Percentiles rank a stretch among this genome's conserved stretches.
These are phyloP conservation scores for Daphne laureola DNA, from an alignment of 441 rosid genomes.

Conservation along the genomic window DNA sequence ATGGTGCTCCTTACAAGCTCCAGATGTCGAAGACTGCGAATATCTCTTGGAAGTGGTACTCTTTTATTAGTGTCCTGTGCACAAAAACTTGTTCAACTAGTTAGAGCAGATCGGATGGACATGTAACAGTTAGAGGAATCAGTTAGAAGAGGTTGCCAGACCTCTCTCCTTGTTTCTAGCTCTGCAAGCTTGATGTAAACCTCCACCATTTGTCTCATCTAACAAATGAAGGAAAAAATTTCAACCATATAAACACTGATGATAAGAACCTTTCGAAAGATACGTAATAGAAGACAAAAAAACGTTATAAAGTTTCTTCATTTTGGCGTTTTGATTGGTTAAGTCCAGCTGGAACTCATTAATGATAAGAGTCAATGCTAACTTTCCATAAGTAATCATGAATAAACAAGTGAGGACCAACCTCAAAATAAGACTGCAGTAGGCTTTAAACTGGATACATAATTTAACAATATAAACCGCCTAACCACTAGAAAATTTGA, in stretches of 20 bases:
- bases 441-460: too few species aligned
- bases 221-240: slow-evolving; percentile 8
- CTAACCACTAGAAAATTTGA: too few species aligned
- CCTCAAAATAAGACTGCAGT: too few species aligned
- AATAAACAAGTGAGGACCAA: too few species aligned
- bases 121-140: too few species aligned
- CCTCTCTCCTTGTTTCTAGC: slow-evolving; percentile 97
- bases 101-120: too few species aligned
- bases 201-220: slow-evolving; percentile 98
- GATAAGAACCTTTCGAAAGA: neutral
- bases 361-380: neutral
- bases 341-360: slow-evolving; percentile 13
- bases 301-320: slow-evolving; percentile 5
- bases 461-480: too few species aligned
- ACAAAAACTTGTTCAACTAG: slow-evolving; percentile 18
- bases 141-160: slow-evolving; percentile 21
- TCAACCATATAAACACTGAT: neutral
- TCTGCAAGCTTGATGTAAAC: slow-evolving; percentile 96
- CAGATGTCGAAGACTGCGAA: slow-evolving; percentile 71
- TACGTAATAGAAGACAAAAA: neutral
- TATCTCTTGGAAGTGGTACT: slow-evolving; percentile 76
- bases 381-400: too few species aligned
- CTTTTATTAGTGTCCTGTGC: slow-evolving; percentile 71
- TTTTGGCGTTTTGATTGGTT: neutral
- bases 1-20: slow-evolving; percentile 66